These are phyloP conservation scores for Pseudocercospora crystallina DNA, from an alignment of 2,329 filamentous ascomycete genomes.

Conservation along the genomic window DNA sequence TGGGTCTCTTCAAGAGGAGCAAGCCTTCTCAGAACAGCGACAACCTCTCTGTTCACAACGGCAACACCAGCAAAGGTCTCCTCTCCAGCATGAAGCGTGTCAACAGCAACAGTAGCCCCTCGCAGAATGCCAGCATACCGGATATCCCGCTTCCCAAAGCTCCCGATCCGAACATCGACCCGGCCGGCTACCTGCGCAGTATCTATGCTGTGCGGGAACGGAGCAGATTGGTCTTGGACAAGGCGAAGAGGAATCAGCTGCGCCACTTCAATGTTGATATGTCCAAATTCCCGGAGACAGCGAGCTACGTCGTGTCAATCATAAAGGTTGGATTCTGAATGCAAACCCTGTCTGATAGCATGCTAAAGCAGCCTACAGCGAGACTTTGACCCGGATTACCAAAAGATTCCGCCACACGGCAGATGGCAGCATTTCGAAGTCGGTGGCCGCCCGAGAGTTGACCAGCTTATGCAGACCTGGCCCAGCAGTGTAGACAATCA, in stretches of 20 bases:
- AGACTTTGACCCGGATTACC: slow-evolving; percentile 68
- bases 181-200: slow-evolving; percentile 86
- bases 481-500: slow-evolving; percentile 66
- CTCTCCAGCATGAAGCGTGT: slow-evolving; percentile 32
- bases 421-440: slow-evolving; percentile 82
- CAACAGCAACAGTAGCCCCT: slow-evolving; percentile 35
- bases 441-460: slow-evolving; percentile 72
- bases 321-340: slow-evolving; percentile 68
- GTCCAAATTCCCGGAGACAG: slow-evolving; percentile 78
- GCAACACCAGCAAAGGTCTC: slow-evolving; percentile 22
- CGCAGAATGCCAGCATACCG: slow-evolving; percentile 45
- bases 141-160: slow-evolving; percentile 79
- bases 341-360: neutral
- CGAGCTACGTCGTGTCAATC: slow-evolving; percentile 83
- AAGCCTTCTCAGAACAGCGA: slow-evolving; percentile 15
- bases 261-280: slow-evolving; percentile 88
- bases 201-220: slow-evolving; percentile 84
- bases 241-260: slow-evolving; percentile 73
- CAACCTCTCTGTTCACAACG: slow-evolving; percentile 9
- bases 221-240: slow-evolving; percentile 70
- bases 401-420: slow-evolving; percentile 79
- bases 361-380: slow-evolving; percentile 47
- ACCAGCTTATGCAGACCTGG: slow-evolving; percentile 69
- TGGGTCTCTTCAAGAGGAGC: slow-evolving; percentile 54
- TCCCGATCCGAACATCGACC: slow-evolving; percentile 84